Evolutionary conservation across 495 filamentous ascomycete species (phyloP).

Genomic region (Aspergillus kassunensis): DNA sequence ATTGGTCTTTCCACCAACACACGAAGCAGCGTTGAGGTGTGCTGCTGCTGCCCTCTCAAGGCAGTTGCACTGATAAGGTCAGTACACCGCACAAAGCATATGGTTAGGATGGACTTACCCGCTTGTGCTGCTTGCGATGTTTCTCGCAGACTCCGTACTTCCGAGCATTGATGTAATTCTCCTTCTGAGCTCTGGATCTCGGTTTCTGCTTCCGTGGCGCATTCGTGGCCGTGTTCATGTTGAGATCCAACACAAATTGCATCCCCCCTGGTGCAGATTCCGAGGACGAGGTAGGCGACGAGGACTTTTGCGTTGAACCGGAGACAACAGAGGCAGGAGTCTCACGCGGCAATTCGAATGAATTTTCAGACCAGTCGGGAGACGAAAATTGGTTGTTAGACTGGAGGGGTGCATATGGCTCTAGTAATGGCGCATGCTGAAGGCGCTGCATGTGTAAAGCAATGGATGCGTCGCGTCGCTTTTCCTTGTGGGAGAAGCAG

Average conservation of each 20-base stretch:
- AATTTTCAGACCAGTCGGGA: conserved; percentile 33
- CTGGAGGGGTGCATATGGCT: conserved; percentile 29
- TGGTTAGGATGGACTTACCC: conserved; percentile 26
- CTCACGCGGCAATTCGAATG: conserved; percentile 26
- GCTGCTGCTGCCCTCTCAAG: conserved; percentile 36
- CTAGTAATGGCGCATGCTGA: conserved; percentile 28
- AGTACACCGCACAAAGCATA: conserved; percentile 17
- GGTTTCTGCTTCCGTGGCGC: conserved; percentile 46
- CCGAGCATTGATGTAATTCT: conserved; percentile 47
- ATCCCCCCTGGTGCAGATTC: conserved; percentile 23
- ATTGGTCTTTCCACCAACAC: neutral
- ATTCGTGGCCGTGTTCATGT: conserved; percentile 43
- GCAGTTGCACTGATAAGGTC: conserved; percentile 40
- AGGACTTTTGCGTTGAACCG: conserved; percentile 18
- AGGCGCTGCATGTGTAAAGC: conserved; percentile 40
- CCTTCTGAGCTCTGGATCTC: conserved; percentile 42
- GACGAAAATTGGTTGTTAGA: conserved; percentile 38
- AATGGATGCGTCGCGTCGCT: conserved; percentile 43
- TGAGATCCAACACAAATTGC: conserved; percentile 45
- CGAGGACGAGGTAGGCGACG: conserved; percentile 16
- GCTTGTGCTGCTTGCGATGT: conserved; percentile 47
- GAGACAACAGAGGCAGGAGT: conserved; percentile 20
- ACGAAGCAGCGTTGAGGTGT: conserved; percentile 20
- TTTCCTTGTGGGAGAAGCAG: conserved; percentile 38
- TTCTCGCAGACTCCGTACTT: conserved; percentile 46